Conservation (phyloP, 1,139 yeast genomes). For the Candida albicans region DNA sequence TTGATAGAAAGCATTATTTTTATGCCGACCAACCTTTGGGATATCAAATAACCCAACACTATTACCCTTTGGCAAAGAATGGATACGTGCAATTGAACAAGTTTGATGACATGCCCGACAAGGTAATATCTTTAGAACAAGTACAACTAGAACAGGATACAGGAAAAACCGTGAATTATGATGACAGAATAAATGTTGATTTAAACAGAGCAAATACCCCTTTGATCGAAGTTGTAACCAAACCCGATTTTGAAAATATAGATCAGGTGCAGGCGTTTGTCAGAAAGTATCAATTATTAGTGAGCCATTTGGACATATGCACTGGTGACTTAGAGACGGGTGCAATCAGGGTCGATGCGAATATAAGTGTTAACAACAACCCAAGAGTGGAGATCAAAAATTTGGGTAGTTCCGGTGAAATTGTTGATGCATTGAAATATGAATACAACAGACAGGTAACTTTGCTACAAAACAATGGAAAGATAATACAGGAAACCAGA, state of each 20-base stretch:
- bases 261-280: conserved; percentile 77
- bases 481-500: conserved; percentile 68
- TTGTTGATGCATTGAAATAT: conserved; percentile 69
- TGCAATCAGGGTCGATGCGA: conserved; percentile 93
- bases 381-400: conserved; percentile 87
- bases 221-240: conserved; percentile 85
- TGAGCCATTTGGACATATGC: conserved; percentile 69
- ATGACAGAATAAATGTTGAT: conserved; percentile 57
- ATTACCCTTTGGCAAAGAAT: conserved; percentile 69
- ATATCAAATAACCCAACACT: conserved; percentile 91
- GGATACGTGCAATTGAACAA: conserved; percentile 57
- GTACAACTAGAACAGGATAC: conserved; percentile 94
- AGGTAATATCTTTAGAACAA: conserved; percentile 62
- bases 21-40: conserved; percentile 97
- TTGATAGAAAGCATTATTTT: conserved; percentile 94
- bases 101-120: conserved; percentile 53
- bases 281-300: conserved; percentile 72
- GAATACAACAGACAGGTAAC: conserved; percentile 72
- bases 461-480: conserved; percentile 34
- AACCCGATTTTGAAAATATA: conserved; percentile 75
- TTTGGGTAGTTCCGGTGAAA: conserved; percentile 80
- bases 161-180: conserved; percentile 63
- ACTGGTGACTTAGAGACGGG: conserved; percentile 93
- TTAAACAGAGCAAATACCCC: conserved; percentile 85
- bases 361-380: conserved; percentile 71